Evolutionary conservation across 179 eudicot species (phyloP).

Genomic region (Sideroxylon spinosum): DNA sequence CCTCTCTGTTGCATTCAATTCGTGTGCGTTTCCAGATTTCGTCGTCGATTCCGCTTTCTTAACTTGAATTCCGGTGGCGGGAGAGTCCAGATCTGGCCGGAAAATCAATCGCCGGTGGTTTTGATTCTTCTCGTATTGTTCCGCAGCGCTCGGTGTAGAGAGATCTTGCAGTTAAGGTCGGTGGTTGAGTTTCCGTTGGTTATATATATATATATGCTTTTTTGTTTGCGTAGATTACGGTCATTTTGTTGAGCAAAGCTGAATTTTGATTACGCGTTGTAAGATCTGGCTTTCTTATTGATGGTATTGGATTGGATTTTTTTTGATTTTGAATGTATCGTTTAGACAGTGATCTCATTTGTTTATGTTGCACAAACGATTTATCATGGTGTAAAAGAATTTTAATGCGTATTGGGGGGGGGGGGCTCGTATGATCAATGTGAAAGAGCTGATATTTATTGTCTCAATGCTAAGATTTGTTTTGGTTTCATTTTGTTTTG

Average conservation of each 20-base stretch:
- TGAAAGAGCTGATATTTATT: neutral
- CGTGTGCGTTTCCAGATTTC: neutral
- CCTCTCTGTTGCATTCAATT: neutral
- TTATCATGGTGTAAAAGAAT: neutral
- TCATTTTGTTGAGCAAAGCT: slow-evolving; percentile 7
- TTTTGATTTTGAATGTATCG: neutral
- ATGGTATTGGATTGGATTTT: neutral
- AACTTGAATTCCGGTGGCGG: slow-evolving; percentile 16
- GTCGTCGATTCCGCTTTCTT: neutral
- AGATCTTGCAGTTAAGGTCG: slow-evolving; percentile 25
- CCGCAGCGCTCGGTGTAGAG: slow-evolving; percentile 10
- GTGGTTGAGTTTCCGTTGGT: neutral
- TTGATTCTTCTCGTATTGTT: neutral
- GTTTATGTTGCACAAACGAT: neutral
- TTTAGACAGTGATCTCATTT: neutral
- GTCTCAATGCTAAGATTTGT: slow-evolving; percentile 2
- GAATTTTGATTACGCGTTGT: slow-evolving; percentile 12
- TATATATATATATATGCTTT: neutral
- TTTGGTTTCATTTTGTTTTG: neutral
- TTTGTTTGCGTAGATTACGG: slow-evolving; percentile 5
- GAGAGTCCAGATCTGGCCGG: slow-evolving; percentile 33
- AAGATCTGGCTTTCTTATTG: slow-evolving; percentile 4
- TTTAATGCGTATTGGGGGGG: neutral
- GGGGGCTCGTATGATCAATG: neutral
- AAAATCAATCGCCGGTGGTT: neutral